These are phyloP conservation scores for Coniochaeta sp. DNA, from an alignment of 2,329 filamentous ascomycete species.

Conservation along the genomic window DNA sequence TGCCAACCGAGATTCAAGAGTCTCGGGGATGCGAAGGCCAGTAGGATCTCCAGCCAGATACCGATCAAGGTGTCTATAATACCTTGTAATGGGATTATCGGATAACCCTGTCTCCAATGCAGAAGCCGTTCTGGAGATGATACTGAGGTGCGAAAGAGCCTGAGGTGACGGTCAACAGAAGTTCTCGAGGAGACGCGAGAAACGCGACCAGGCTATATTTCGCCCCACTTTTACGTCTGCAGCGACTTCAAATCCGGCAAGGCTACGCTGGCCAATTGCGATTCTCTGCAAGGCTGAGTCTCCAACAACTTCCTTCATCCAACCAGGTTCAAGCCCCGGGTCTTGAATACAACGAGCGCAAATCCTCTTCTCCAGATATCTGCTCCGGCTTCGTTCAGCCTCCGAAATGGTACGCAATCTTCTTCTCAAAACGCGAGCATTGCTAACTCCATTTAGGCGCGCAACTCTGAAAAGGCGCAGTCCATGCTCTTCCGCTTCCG, in stretches of 20 bases:
- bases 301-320: neutral
- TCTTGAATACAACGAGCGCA: neutral
- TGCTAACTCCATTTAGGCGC: constrained; percentile 51
- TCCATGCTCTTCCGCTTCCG: constrained; percentile 99
- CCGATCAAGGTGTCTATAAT: too few relatives aligned
- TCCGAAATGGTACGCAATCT: constrained; percentile 6
- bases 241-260: neutral
- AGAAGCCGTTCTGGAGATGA: neutral
- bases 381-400: neutral
- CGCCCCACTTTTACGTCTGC: neutral
- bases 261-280: neutral
- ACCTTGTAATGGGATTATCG: too few relatives aligned
- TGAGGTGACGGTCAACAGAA: neutral
- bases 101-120: too few relatives aligned
- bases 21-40: neutral
- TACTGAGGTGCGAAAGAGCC: neutral
- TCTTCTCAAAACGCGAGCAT: neutral
- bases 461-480: constrained; percentile 97
- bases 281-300: neutral
- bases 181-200: neutral
- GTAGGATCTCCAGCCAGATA: neutral
- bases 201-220: neutral
- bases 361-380: neutral
- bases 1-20: neutral
- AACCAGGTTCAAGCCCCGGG: neutral